phyloP scores from a whole-genome alignment of 345 rosid genomes.

The Isatis tinctoria region DNA sequence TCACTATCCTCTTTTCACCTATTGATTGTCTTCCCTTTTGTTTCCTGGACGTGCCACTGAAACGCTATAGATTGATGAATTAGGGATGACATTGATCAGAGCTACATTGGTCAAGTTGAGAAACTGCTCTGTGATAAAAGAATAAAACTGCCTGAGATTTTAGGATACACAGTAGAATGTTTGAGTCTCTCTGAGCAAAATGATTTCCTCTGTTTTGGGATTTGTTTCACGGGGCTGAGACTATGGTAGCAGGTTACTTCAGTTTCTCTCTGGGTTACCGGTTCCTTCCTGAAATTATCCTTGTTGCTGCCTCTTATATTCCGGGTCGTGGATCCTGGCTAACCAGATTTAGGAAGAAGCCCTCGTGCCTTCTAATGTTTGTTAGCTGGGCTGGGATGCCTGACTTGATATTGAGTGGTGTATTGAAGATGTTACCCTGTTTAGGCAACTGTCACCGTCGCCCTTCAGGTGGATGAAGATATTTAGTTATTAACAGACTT shows the following conservation, averaged over 20 bases:
- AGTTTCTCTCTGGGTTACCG: conserved; percentile 13
- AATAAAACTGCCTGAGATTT: conserved; percentile 25
- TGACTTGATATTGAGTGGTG: neutral
- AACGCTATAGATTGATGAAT: conserved; percentile 43
- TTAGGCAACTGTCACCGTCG: neutral
- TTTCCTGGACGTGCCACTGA: conserved; percentile 39
- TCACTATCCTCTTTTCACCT: neutral
- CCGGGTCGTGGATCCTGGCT: conserved; percentile 12
- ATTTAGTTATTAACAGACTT: neutral
- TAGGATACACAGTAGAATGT: conserved; percentile 28
- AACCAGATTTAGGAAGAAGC: conserved; percentile 18
- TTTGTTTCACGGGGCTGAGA: conserved; percentile 29
- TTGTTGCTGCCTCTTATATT: conserved; percentile 9
- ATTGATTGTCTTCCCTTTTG: conserved; percentile 29
- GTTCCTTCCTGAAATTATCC: conserved; percentile 8
- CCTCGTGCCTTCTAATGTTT: neutral
- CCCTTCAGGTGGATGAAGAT: conserved; percentile 8
- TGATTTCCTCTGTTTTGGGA: conserved; percentile 26
- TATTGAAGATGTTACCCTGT: conserved; percentile 9
- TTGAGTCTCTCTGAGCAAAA: conserved; percentile 20
- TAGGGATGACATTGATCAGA: conserved; percentile 46
- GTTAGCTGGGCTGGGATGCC: conserved; percentile 10
- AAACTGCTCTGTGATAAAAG: conserved; percentile 37
- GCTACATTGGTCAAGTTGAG: conserved; percentile 47
- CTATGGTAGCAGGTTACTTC: conserved; percentile 14